phyloP scores from a whole-genome alignment of 2,329 filamentous ascomycete genomes.

The Xylaria sp. region DNA sequence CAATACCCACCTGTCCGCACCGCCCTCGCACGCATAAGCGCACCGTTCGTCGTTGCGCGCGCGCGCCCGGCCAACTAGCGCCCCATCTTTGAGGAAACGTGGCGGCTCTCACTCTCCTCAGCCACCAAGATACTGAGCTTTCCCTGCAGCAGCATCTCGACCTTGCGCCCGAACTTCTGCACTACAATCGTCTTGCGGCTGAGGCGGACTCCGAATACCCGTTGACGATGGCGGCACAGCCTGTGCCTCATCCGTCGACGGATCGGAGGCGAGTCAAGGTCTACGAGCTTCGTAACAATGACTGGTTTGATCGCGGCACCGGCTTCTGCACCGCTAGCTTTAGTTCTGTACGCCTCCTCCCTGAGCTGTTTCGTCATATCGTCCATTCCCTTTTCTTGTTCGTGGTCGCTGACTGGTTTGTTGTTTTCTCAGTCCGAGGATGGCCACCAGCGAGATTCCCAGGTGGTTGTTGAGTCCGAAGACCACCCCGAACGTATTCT shows the following conservation, averaged over 20 bases:
- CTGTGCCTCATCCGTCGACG: constrained; percentile 73
- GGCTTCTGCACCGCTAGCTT: constrained; percentile 89
- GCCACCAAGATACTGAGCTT: constrained; percentile 64
- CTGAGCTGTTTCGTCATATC: constrained; percentile 17
- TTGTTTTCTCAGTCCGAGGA: constrained; percentile 59
- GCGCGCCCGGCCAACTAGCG: constrained; percentile 48
- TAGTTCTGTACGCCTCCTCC: constrained; percentile 68
- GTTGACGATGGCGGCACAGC: constrained; percentile 76
- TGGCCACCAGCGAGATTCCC: constrained; percentile 78
- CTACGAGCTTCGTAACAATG: constrained; percentile 97
- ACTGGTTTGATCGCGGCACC: constrained; percentile 98
- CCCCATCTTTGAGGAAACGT: constrained; percentile 55
- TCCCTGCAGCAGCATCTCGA: constrained; percentile 70
- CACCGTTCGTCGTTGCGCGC: constrained; percentile 35
- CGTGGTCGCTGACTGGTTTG: constrained; percentile 29
- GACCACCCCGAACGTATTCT: constrained; percentile 86
- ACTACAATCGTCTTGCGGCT: constrained; percentile 59
- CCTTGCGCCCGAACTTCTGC: constrained; percentile 63
- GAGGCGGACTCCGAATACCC: constrained; percentile 66
- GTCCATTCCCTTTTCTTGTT: background rate
- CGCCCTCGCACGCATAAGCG: constrained; percentile 6
- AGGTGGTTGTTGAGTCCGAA: constrained; percentile 92
- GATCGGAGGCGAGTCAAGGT: constrained; percentile 91
- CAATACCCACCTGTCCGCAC: background rate
- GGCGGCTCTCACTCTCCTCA: constrained; percentile 67